Percentiles rank a stretch among this genome's conserved stretches.
phyloP scores from a whole-genome alignment of 495 filamentous ascomycete genomes.

The Penicillium cosmopolitanum region DNA sequence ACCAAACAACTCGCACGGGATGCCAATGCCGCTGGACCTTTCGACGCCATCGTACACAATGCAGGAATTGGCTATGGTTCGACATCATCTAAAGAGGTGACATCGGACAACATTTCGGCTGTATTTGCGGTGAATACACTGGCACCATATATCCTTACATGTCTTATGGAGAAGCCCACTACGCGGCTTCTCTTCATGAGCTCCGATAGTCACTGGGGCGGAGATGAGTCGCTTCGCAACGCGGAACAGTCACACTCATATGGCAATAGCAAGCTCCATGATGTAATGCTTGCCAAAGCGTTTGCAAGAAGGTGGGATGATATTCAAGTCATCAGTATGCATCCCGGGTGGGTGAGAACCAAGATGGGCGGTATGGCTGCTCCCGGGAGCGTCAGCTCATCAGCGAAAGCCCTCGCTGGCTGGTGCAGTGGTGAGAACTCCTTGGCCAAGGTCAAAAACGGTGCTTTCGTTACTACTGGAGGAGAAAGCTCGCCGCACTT shows the following conservation, averaged over 20 bases:
- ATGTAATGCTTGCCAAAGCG: constrained; percentile 57
- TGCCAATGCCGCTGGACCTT: constrained; percentile 50
- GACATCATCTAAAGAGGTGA: constrained; percentile 36
- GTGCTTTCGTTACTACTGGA: constrained; percentile 31
- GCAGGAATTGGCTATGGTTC: constrained; percentile 51
- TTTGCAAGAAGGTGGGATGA: constrained; percentile 55
- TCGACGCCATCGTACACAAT: constrained; percentile 63
- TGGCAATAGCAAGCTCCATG: constrained; percentile 56
- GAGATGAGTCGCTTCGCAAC: constrained; percentile 46
- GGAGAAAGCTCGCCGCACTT: constrained; percentile 30
- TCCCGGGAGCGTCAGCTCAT: constrained; percentile 47
- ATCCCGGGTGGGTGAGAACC: constrained; percentile 67
- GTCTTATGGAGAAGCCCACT: constrained; percentile 54
- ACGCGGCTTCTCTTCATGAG: constrained; percentile 54
- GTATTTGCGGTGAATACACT: constrained; percentile 61
- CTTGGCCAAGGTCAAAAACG: constrained; percentile 29
- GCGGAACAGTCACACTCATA: constrained; percentile 43
- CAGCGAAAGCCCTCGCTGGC: constrained; percentile 48
- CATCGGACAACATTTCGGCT: constrained; percentile 51
- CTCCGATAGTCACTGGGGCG: constrained; percentile 53
- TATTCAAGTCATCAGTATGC: constrained; percentile 52
- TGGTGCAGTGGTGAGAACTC: constrained; percentile 44
- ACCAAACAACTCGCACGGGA: constrained; percentile 56
- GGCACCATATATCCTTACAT: constrained; percentile 61
- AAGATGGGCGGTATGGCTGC: constrained; percentile 61